phyloP scores from a whole-genome alignment of 257 asterid genomes.

The Capsicum chinense region DNA sequence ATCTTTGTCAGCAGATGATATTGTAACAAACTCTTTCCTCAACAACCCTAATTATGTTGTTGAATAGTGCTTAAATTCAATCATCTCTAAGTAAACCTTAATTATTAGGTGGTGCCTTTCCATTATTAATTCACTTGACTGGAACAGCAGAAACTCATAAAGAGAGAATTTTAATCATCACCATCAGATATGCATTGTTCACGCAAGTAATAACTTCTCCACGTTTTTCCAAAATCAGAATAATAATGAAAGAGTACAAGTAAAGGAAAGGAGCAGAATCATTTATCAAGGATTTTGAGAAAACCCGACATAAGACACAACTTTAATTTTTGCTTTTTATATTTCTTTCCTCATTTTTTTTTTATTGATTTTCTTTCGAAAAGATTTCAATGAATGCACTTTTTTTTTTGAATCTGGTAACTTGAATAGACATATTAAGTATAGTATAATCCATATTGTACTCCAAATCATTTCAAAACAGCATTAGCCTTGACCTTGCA shows the following conservation, averaged over 20 bases:
- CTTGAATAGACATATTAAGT: not conserved
- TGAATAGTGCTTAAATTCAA: not conserved
- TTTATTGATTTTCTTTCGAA: not conserved
- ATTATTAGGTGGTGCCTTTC: not conserved
- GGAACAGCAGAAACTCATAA: not conserved
- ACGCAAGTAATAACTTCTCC: not conserved
- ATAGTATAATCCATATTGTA: not conserved
- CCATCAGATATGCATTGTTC: not conserved
- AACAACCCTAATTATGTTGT: constrained; percentile 9
- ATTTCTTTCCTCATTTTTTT: too few relatives aligned
- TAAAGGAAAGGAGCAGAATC: not conserved
- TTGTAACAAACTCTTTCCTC: not conserved
- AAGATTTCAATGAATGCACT: constrained; percentile 1
- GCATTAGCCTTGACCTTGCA: constrained; percentile 70
- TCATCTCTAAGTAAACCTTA: too few relatives aligned
- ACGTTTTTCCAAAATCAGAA: not conserved
- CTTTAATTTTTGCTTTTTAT: too few relatives aligned
- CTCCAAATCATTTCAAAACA: constrained; percentile 19
- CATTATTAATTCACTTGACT: not conserved
- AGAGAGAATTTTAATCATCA: not conserved
- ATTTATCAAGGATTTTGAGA: too few relatives aligned
- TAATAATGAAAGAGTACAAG: constrained; percentile 5
- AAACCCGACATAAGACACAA: too few relatives aligned
- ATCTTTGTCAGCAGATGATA: constrained; percentile 3
- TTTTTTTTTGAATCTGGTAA: too few relatives aligned